Percentiles rank a stretch among this genome's conserved stretches.
Evolutionary conservation across 345 rosid species (phyloP).

Genomic region (Rubroshorea leprosula): DNA sequence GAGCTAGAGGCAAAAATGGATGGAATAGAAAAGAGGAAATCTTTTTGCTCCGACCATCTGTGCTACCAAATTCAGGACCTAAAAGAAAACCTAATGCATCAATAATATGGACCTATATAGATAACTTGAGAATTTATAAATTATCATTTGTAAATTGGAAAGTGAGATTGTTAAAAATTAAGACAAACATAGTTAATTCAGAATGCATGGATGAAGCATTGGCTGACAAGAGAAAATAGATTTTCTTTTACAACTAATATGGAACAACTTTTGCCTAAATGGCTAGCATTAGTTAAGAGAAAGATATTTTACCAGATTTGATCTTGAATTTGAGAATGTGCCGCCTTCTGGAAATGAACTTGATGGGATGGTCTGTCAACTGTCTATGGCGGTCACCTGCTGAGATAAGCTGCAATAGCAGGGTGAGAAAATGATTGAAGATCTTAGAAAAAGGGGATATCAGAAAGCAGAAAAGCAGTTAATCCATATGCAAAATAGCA

Average conservation of each 20-base stretch:
- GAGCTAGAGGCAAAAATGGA: conserved; percentile 81
- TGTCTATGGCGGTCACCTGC: conserved; percentile 72
- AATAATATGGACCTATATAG: background rate
- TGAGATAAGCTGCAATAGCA: conserved; percentile 65
- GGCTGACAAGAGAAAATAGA: background rate
- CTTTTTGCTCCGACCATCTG: conserved; percentile 61
- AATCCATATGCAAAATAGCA: background rate
- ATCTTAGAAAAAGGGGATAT: conserved; percentile 1
- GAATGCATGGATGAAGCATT: background rate
- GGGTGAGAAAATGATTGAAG: conserved; percentile 9
- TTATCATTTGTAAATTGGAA: no score
- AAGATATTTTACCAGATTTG: conserved; percentile 60
- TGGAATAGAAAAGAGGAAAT: conserved; percentile 82
- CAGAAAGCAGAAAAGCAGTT: background rate
- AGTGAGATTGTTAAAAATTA: background rate
- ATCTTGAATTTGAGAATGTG: conserved; percentile 70
- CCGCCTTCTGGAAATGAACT: conserved; percentile 67
- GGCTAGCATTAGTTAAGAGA: no score
- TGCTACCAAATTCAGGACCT: conserved; percentile 89
- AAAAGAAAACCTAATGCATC: conserved; percentile 11
- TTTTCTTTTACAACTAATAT: no score
- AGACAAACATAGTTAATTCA: background rate
- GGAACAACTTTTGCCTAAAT: no score
- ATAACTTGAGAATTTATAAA: no score
- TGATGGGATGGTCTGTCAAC: conserved; percentile 75